Percentiles rank a stretch among this genome's conserved stretches.
These are phyloP conservation scores for Xerocomellus intermedius DNA, from an alignment of 768 basidiomycete species.

Conservation along the genomic window DNA sequence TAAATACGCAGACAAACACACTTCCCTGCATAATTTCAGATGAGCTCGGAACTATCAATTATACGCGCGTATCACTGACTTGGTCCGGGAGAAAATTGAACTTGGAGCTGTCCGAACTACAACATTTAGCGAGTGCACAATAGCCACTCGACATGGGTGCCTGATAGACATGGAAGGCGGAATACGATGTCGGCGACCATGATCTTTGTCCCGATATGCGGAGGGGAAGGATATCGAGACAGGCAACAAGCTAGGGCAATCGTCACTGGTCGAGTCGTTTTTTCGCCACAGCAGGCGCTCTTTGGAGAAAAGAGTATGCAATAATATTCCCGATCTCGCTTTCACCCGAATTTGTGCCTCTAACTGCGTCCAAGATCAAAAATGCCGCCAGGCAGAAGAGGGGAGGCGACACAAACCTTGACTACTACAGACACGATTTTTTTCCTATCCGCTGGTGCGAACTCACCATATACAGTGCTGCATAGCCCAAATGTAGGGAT, in stretches of 20 bases:
- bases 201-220: constrained; percentile 22
- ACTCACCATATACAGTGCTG: constrained; percentile 30
- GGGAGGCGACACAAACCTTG: constrained; percentile 21
- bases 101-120: constrained; percentile 19
- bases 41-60: constrained; percentile 1
- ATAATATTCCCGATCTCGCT: constrained; percentile 4
- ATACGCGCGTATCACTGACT: constrained; percentile 11
- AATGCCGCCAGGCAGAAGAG: neutral
- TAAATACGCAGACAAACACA: constrained; percentile 23
- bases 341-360: constrained; percentile 25
- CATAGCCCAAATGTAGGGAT: constrained; percentile 32
- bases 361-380: constrained; percentile 17
- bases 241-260: constrained; percentile 30
- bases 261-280: constrained; percentile 2
- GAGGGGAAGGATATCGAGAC: constrained; percentile 31
- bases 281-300: constrained; percentile 24
- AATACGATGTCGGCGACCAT: constrained; percentile 23
- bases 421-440: constrained; percentile 26
- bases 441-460: constrained; percentile 25
- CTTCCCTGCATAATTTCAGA: constrained; percentile 15
- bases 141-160: constrained; percentile 24
- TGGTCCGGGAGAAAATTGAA: constrained; percentile 24
- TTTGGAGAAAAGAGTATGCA: constrained; percentile 24
- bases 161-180: constrained; percentile 31
- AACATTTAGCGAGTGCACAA: constrained; percentile 26